Percentiles rank a stretch among this genome's conserved stretches.
Evolutionary conservation across 2,329 filamentous ascomycete species (phyloP).

Genomic region (Raffaelea arxii): DNA sequence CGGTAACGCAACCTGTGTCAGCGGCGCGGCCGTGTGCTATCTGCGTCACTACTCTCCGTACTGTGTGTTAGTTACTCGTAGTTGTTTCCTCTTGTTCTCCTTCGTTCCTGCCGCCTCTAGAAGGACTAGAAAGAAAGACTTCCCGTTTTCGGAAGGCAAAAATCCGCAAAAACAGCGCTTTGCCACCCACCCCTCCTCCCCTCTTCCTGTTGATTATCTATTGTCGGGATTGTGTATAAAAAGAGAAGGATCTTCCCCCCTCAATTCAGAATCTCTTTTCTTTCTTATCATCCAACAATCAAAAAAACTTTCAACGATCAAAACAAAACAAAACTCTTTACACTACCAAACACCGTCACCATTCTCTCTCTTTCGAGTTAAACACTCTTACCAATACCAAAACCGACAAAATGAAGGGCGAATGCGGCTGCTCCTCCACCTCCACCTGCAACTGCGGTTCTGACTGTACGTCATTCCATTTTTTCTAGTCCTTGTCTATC

Average conservation of each 20-base stretch:
- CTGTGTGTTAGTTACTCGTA: no score
- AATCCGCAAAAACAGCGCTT: background rate
- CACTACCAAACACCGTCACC: constrained; percentile 3
- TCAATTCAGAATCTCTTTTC: background rate
- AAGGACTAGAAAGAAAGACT: background rate
- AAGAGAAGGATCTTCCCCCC: background rate
- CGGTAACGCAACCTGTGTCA: no score
- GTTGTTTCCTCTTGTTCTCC: no score
- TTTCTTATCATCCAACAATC: background rate
- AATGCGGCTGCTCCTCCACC: constrained; percentile 26
- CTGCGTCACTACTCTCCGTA: no score
- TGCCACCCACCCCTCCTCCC: background rate
- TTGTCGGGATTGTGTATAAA: background rate
- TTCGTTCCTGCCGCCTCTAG: no score
- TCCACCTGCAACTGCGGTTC: constrained; percentile 22
- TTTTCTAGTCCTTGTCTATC: background rate
- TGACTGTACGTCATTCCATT: constrained; percentile 9
- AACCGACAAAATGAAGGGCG: constrained; percentile 24
- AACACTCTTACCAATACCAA: constrained; percentile 1
- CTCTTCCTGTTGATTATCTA: background rate
- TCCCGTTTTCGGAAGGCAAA: background rate
- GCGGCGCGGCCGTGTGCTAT: no score
- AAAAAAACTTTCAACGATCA: background rate
- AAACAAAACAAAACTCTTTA: background rate
- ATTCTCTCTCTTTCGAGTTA: constrained; percentile 13